Conservation (phyloP, 352 stramenopile genomes). For the Hyaloperonospora brassicae region DNA sequence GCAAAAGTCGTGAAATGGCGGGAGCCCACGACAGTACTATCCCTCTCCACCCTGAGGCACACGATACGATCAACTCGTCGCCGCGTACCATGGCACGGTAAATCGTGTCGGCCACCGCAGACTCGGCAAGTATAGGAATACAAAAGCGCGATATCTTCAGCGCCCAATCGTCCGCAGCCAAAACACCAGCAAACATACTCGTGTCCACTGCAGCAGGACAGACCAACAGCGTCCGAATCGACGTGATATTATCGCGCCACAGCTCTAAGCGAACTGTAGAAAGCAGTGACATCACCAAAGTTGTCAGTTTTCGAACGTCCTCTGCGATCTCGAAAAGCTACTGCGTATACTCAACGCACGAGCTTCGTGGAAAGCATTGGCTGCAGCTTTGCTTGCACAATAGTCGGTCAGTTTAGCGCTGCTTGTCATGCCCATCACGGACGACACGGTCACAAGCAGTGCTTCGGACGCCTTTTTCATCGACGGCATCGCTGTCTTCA, state of each 20-base stretch:
- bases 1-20: conserved; percentile 44
- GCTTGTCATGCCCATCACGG: conserved; percentile 65
- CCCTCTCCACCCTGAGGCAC: conserved; percentile 46
- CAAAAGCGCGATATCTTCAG: conserved; percentile 29
- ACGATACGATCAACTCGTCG: conserved; percentile 61
- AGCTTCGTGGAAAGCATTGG: conserved; percentile 68
- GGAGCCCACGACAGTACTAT: conserved; percentile 45
- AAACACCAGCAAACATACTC: conserved; percentile 66
- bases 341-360: conserved; percentile 13
- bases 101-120: conserved; percentile 46
- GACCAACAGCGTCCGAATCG: conserved; percentile 64
- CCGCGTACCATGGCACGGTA: conserved; percentile 41
- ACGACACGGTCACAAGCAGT: conserved; percentile 69
- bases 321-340: background rate
- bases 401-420: conserved; percentile 66
- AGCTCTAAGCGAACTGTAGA: conserved; percentile 66
- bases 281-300: conserved; percentile 4
- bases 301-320: background rate
- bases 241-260: conserved; percentile 40
- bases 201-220: conserved; percentile 66
- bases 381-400: conserved; percentile 66
- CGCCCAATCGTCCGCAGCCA: conserved; percentile 33
- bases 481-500: conserved; percentile 48
- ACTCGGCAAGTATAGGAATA: conserved; percentile 43
- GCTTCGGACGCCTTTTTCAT: conserved; percentile 44